Percentiles rank a stretch among this genome's conserved stretches.
These are phyloP conservation scores for Aschersonia sp. DNA, from an alignment of 2,329 filamentous ascomycete species.

Conservation along the genomic window DNA sequence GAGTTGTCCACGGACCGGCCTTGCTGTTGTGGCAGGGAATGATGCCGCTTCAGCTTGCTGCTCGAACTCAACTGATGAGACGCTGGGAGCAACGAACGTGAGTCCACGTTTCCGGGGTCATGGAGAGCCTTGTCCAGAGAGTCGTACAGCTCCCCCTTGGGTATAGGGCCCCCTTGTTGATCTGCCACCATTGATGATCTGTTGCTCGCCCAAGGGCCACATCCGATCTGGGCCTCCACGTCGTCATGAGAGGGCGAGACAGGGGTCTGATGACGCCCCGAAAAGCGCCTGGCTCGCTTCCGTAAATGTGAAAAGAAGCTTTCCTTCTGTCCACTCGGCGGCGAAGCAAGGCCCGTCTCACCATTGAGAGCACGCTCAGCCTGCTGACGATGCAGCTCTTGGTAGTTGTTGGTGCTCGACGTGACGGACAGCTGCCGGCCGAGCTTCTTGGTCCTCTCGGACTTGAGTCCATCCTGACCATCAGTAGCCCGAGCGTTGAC, in stretches of 20 bases:
- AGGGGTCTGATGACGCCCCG: conserved; percentile 74
- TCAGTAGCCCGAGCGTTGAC: conserved; percentile 80
- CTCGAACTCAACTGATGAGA: conserved; percentile 33
- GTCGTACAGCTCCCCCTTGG: conserved; percentile 43
- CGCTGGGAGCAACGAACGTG: conserved; percentile 34
- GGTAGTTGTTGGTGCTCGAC: conserved; percentile 85
- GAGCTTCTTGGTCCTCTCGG: conserved; percentile 75
- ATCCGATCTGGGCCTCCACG: conserved; percentile 83
- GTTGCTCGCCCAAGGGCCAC: conserved; percentile 77
- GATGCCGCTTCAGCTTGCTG: conserved; percentile 46
- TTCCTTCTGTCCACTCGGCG: conserved; percentile 71
- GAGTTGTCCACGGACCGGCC: conserved; percentile 51
- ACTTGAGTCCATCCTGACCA: conserved; percentile 34
- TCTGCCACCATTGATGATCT: conserved; percentile 74
- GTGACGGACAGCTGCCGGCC: conserved; percentile 86
- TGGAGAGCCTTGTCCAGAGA: conserved; percentile 44
- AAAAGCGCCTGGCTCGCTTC: conserved; percentile 84
- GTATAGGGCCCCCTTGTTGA: conserved; percentile 30
- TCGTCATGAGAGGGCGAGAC: conserved; percentile 72
- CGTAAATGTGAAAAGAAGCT: conserved; percentile 96
- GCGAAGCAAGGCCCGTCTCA: conserved; percentile 59
- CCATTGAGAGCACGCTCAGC: conserved; percentile 84
- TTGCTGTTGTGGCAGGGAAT: conserved; percentile 49
- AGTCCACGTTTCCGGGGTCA: conserved; percentile 36
- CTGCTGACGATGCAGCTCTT: conserved; percentile 79